These are phyloP conservation scores for Mortierella sp. DNA, from an alignment of 371 early-diverging fungal species.

Conservation along the genomic window DNA sequence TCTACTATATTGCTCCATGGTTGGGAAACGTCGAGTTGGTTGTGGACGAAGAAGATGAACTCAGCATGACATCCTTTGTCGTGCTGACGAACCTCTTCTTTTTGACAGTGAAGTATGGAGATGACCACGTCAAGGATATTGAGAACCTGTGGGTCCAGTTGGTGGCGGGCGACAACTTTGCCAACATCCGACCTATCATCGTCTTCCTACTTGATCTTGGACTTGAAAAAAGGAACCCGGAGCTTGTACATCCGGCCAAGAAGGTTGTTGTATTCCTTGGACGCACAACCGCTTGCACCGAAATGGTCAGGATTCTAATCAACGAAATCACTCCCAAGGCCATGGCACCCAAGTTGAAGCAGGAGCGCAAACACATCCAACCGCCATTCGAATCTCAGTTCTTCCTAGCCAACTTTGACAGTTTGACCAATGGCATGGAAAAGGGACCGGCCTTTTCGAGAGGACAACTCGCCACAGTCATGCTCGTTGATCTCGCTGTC, in stretches of 20 bases:
- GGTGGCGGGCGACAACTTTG: constrained; percentile 67
- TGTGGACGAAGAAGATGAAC: constrained; percentile 62
- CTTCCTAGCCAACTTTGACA: constrained; percentile 75
- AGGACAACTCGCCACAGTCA: constrained; percentile 82
- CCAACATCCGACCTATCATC: constrained; percentile 76
- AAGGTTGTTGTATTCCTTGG: constrained; percentile 85
- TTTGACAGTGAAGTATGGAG: constrained; percentile 85
- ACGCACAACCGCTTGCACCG: constrained; percentile 69
- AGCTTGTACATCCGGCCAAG: constrained; percentile 81
- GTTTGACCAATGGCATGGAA: constrained; percentile 70
- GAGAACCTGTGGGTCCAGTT: constrained; percentile 87
- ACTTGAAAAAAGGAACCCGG: constrained; percentile 80
- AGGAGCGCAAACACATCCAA: constrained; percentile 55
- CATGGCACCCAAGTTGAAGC: constrained; percentile 75
- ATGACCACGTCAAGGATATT: constrained; percentile 79
- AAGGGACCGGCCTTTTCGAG: constrained; percentile 80
- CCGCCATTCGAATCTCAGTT: constrained; percentile 39
- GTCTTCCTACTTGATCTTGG: constrained; percentile 80
- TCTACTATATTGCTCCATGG: constrained; percentile 89
- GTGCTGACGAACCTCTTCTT: constrained; percentile 87
- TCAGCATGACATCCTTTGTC: constrained; percentile 65
- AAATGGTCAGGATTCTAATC: constrained; percentile 73
- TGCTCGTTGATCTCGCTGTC: constrained; percentile 83
- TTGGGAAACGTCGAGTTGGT: constrained; percentile 78
- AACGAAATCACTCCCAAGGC: constrained; percentile 79